Evolutionary conservation across 139 green algal species (phyloP).

Genomic region (Chlamydomonas schloesseri): DNA sequence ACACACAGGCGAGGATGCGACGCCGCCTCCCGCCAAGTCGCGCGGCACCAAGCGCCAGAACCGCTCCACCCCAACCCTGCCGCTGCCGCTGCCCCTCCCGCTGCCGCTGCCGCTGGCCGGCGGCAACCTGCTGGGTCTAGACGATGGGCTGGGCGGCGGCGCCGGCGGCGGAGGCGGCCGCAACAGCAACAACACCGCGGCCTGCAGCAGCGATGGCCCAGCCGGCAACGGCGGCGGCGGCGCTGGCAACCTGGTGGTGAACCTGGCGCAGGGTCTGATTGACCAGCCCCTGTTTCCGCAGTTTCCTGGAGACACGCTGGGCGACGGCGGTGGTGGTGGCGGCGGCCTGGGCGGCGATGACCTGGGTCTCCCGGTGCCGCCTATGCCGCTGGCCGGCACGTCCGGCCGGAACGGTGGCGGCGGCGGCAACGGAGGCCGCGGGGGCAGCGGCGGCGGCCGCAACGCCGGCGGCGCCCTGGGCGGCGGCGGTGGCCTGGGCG

Average conservation of each 20-base stretch:
- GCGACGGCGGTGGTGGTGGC: not conserved
- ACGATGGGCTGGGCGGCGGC: not conserved
- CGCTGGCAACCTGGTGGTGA: not conserved
- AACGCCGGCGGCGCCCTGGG: not conserved
- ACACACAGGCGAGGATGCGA: too few species aligned
- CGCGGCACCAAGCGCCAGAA: too few species aligned
- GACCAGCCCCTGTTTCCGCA: not conserved
- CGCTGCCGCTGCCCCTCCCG: not conserved
- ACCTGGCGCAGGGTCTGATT: not conserved
- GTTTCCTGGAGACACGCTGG: not conserved
- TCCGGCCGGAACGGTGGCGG: not conserved
- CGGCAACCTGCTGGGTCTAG: not conserved
- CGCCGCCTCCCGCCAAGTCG: too few species aligned
- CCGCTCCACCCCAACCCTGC: not conserved
- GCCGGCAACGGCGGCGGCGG: not conserved
- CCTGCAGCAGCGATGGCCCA: slow-evolving; percentile 17
- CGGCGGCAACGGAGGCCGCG: not conserved
- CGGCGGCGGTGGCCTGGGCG: not conserved
- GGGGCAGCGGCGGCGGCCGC: not conserved
- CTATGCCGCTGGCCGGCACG: not conserved
- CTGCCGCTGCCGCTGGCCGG: not conserved
- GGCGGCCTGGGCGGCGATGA: not conserved
- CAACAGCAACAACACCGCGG: slow-evolving; percentile 4
- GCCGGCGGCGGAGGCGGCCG: not conserved
- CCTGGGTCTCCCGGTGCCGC: not conserved